A percentile compares a stretch with the other conserved stretches of the same genome.
Evolutionary conservation across 805 yeast genomes (phyloP).

Genomic region (Tanozyma kutaoensis): DNA sequence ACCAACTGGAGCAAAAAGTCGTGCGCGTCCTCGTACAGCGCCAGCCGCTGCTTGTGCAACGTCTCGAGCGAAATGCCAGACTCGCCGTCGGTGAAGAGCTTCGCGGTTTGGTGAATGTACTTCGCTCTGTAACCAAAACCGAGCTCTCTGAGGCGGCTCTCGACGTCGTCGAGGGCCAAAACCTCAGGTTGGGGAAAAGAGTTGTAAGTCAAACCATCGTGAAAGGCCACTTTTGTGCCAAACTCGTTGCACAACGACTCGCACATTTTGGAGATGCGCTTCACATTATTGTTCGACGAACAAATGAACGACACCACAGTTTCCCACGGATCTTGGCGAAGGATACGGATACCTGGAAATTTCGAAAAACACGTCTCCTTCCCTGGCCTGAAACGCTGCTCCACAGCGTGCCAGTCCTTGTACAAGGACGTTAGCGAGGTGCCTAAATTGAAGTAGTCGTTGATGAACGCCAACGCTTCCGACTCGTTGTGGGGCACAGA

Average conservation of each 20-base stretch:
- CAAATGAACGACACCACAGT: constrained; percentile 83
- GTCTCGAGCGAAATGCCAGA: constrained; percentile 19
- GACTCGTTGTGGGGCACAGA: too few species aligned
- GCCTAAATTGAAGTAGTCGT: constrained; percentile 60
- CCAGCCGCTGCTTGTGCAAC: constrained; percentile 29
- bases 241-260: constrained; percentile 57
- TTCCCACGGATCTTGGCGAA: constrained; percentile 97
- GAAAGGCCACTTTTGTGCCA: constrained; percentile 44
- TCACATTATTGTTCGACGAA: constrained; percentile 91
- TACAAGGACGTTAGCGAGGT: constrained; percentile 43
- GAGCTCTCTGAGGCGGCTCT: constrained; percentile 26
- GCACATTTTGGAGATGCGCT: constrained; percentile 89
- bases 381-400: constrained; percentile 26
- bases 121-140: constrained; percentile 91
- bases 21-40: constrained; percentile 40
- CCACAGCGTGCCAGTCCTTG: constrained; percentile 46
- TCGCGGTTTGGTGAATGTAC: constrained; percentile 70
- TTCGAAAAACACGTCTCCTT: constrained; percentile 17
- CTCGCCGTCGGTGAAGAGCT: constrained; percentile 26
- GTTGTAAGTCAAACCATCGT: constrained; percentile 44
- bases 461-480: constrained; percentile 26
- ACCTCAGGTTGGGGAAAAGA: constrained; percentile 62
- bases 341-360: constrained; percentile 66
- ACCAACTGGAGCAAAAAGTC: constrained; percentile 46
- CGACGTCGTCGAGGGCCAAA: constrained; percentile 24